Evolutionary conservation across 345 rosid genomes (phyloP).

Genomic region (Bruguiera parviflora): DNA sequence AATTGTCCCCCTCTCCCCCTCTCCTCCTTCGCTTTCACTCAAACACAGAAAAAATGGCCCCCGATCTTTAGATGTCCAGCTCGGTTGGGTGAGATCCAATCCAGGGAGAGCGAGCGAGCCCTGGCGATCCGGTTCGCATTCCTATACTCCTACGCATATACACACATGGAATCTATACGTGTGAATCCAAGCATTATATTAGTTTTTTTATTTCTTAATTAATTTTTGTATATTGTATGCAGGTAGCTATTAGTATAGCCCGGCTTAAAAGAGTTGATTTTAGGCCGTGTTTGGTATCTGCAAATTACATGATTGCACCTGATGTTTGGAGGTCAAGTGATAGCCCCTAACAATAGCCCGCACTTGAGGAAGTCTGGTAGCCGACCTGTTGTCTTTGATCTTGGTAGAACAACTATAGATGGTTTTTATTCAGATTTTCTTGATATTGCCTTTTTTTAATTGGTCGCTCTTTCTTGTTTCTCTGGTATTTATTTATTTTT

Average conservation of each 20-base stretch:
- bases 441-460: background rate
- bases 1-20: too few relatives aligned
- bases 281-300: background rate
- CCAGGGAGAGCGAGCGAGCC: background rate
- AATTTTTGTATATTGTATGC: background rate
- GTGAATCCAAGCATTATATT: background rate
- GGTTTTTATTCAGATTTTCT: background rate
- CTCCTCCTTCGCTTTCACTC: background rate
- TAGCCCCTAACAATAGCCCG: slow-evolving; percentile 56
- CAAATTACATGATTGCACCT: slow-evolving; percentile 1
- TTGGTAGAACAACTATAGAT: slow-evolving; percentile 39
- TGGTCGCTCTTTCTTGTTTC: background rate
- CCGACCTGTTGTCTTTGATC: slow-evolving; percentile 59
- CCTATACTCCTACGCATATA: background rate
- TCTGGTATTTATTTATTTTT: background rate
- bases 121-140: background rate
- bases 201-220: background rate
- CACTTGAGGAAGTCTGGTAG: slow-evolving; percentile 89
- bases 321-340: slow-evolving; percentile 71
- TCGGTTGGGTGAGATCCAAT: background rate
- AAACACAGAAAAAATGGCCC: background rate
- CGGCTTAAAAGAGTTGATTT: background rate
- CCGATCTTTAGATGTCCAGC: background rate
- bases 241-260: background rate
- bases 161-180: background rate